These are phyloP conservation scores for Kazachstania africana DNA, from an alignment of 805 yeast species.

Conservation along the genomic window DNA sequence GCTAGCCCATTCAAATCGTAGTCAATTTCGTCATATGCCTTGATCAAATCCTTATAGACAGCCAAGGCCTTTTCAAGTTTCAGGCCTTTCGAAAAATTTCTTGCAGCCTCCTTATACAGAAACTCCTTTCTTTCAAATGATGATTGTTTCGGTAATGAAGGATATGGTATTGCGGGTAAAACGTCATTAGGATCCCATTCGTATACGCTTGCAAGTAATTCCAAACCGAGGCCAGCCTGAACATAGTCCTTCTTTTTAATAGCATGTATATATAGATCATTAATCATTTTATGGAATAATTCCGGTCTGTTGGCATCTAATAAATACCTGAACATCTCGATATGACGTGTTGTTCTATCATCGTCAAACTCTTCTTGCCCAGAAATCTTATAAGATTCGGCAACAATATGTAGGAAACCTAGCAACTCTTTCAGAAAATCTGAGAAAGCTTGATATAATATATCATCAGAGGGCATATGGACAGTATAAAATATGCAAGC, in stretches of 20 bases:
- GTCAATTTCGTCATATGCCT: conserved; percentile 59
- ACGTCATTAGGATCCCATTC: conserved; percentile 54
- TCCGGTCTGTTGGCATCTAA: conserved; percentile 72
- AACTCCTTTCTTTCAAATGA: conserved; percentile 73
- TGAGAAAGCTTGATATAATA: conserved; percentile 39
- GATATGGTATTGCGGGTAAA: conserved; percentile 47
- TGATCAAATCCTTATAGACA: conserved; percentile 63
- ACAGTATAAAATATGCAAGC: conserved; percentile 10
- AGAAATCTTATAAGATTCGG: conserved; percentile 65
- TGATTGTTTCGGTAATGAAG: conserved; percentile 68
- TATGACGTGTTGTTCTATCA: conserved; percentile 69
- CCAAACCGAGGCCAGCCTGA: conserved; percentile 77
- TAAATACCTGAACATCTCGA: conserved; percentile 65
- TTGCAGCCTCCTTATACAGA: conserved; percentile 57
- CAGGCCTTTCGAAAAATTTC: conserved; percentile 55
- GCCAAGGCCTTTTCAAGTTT: conserved; percentile 73
- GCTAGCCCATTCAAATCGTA: conserved; percentile 70
- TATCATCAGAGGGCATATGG: conserved; percentile 42
- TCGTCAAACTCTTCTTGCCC: conserved; percentile 75
- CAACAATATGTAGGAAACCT: conserved; percentile 51
- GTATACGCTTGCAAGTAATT: conserved; percentile 64
- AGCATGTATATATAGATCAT: conserved; percentile 59
- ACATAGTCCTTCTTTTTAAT: conserved; percentile 48
- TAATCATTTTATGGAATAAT: conserved; percentile 65
- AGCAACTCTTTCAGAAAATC: conserved; percentile 42